These are phyloP conservation scores for Hyphopichia wangnamkhiaoensis DNA, from an alignment of 1,139 yeast species.

Conservation along the genomic window DNA sequence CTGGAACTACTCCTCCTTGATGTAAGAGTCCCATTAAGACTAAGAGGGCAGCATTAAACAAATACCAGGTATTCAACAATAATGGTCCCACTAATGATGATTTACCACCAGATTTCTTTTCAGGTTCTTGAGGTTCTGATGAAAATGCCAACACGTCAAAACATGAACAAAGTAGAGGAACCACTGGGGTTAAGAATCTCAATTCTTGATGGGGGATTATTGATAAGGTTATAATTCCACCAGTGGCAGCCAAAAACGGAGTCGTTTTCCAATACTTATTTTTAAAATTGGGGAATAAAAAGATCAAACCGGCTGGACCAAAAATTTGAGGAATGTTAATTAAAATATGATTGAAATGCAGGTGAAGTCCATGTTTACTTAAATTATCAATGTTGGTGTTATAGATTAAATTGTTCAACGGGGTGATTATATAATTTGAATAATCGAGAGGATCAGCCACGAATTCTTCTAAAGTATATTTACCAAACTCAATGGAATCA, in stretches of 20 bases:
- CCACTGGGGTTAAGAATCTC: constrained; percentile 74
- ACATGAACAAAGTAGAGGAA: constrained; percentile 71
- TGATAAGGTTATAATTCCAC: constrained; percentile 67
- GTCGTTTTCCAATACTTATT: constrained; percentile 43
- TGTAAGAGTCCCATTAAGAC: constrained; percentile 77
- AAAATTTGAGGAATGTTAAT: constrained; percentile 76
- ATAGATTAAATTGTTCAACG: constrained; percentile 73
- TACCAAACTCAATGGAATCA: constrained; percentile 48
- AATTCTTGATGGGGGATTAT: constrained; percentile 88
- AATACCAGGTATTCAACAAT: constrained; percentile 52
- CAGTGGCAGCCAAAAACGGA: constrained; percentile 58
- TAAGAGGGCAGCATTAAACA: constrained; percentile 63
- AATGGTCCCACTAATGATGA: not conserved
- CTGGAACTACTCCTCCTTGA: constrained; percentile 87
- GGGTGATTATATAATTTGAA: constrained; percentile 55
- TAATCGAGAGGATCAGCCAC: constrained; percentile 11
- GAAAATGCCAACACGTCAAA: constrained; percentile 42
- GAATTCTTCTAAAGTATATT: constrained; percentile 6
- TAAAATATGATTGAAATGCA: constrained; percentile 70
- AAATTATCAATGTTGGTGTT: constrained; percentile 63
- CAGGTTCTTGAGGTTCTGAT: constrained; percentile 1
- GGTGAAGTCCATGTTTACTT: constrained; percentile 80
- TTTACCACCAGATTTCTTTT: not conserved
- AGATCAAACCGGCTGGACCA: constrained; percentile 66
- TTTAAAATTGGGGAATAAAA: constrained; percentile 36